These are phyloP conservation scores for Sporothrix sp. DNA, from an alignment of 2,329 filamentous ascomycete genomes.

Conservation along the genomic window DNA sequence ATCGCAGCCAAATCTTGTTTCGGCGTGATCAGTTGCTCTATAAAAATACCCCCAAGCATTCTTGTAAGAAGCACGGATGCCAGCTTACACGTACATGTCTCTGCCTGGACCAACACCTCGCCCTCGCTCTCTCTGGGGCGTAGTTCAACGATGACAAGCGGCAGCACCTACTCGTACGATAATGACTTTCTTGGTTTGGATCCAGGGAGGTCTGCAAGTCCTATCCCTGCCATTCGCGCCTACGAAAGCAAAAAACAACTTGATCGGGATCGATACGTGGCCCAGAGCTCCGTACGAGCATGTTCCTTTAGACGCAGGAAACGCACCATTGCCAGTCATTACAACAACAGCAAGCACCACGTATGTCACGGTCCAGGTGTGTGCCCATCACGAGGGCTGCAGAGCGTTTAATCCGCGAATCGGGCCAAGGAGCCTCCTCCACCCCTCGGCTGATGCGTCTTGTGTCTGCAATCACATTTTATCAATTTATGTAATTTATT, in stretches of 20 bases:
- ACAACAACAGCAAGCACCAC: too few relatives aligned
- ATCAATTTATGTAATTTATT: not conserved
- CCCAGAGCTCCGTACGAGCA: too few relatives aligned
- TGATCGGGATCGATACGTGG: too few relatives aligned
- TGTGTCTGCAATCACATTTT: not conserved
- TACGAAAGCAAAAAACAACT: not conserved
- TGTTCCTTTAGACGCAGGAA: too few relatives aligned
- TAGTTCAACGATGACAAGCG: too few relatives aligned
- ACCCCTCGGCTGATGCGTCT: not conserved
- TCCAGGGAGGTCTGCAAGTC: not conserved
- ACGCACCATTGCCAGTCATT: too few relatives aligned
- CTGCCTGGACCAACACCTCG: too few relatives aligned
- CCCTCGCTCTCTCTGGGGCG: too few relatives aligned
- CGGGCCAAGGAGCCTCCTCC: not conserved
- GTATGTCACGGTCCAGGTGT: not conserved
- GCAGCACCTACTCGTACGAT: too few relatives aligned
- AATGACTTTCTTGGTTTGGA: too few relatives aligned
- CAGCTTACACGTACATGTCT: too few relatives aligned
- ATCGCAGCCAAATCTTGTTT: slow-evolving; percentile 1
- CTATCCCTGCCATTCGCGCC: not conserved
- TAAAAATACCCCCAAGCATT: not conserved
- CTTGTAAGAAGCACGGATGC: too few relatives aligned
- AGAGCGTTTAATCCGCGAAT: not conserved
- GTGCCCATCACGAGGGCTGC: not conserved
- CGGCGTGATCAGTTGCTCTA: not conserved